Base-by-base conservation (phyloP, 331 rosid genomes). In the Rhamnella rubrinervis region DNA sequence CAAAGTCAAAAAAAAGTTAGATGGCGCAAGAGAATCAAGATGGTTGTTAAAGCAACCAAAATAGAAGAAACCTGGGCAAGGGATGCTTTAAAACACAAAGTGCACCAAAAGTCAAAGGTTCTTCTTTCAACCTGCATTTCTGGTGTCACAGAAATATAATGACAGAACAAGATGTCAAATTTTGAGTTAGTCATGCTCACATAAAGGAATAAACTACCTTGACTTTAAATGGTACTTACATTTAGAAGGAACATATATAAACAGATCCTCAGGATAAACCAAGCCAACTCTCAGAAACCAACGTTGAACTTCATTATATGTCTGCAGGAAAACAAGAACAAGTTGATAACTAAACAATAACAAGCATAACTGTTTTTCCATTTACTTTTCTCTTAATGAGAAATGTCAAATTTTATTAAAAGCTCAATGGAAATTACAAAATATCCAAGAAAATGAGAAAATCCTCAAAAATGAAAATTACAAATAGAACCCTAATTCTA, bases 121-220 rank as follows among this genome's bases (percentile, higher is more conserved):
- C 97, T 84, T 93, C 98, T 85, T 86, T 90, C 86, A 90, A 76
- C 83, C 84, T 82, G 87, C 97, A 93, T 88, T 93, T 93, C 98
- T 93, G 82, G 73, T 59, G 56, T 71, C 59, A 74, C 46, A 61
- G 65, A 76, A 61, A 46, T 44, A 52, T 46, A 58, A 58, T 51
- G 56, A 28, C 17, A 69, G 56, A 59, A 62, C 12, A 14, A 19
- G 46, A 17, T n/a, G 11, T 57, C 63, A 58, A 17, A 41, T n/a
- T 37, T 4, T 37, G 52, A 55, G 39, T 53, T 55, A 5, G 2
- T 47, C 50, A 72, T 19, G 21, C 62, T 66, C 25, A 46, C 49
- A 56, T 68, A 44, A 63, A 74, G 52, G 61, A 55, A 18, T 15
- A 50, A 31, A 17, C 10, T 14, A 31, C n/a, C 18, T 25, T 10